phyloP scores from a whole-genome alignment of 2,329 filamentous ascomycete species.

The Sphaerulina vaccinii region DNA sequence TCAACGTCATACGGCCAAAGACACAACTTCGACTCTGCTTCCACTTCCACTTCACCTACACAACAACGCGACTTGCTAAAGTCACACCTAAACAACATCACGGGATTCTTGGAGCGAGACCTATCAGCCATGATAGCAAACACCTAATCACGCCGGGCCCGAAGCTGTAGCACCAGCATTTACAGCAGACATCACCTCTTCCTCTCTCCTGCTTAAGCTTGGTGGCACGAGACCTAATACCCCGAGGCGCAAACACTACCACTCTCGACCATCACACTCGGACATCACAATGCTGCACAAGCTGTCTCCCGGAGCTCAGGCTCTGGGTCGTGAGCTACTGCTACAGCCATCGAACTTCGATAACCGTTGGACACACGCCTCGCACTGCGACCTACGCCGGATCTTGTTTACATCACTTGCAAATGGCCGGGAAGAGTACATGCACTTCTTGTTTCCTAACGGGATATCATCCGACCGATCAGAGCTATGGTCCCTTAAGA shows the following conservation, averaged over 20 bases:
- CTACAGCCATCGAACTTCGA: constrained; percentile 70
- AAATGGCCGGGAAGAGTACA: constrained; percentile 68
- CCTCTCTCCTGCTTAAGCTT: no score
- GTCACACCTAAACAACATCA: background rate
- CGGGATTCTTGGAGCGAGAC: background rate
- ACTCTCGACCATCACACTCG: no score
- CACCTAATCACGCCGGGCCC: background rate
- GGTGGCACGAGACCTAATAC: background rate
- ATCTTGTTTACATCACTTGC: constrained; percentile 86
- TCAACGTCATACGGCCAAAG: background rate
- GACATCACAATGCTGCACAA: constrained; percentile 8
- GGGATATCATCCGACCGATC: constrained; percentile 46
- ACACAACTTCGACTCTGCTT: no score
- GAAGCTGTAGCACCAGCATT: no score
- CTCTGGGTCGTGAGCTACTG: constrained; percentile 79
- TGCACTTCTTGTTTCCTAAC: constrained; percentile 78
- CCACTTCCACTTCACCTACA: no score
- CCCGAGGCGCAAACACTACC: no score
- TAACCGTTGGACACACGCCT: constrained; percentile 72
- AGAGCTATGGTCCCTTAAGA: constrained; percentile 67
- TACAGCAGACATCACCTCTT: no score
- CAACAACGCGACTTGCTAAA: background rate
- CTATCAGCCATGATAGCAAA: constrained; percentile 1
- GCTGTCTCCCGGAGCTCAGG: constrained; percentile 61
- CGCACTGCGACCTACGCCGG: constrained; percentile 69